phyloP scores from a whole-genome alignment of 1,284 basidiomycete genomes.

The Marasmius fiardii region DNA sequence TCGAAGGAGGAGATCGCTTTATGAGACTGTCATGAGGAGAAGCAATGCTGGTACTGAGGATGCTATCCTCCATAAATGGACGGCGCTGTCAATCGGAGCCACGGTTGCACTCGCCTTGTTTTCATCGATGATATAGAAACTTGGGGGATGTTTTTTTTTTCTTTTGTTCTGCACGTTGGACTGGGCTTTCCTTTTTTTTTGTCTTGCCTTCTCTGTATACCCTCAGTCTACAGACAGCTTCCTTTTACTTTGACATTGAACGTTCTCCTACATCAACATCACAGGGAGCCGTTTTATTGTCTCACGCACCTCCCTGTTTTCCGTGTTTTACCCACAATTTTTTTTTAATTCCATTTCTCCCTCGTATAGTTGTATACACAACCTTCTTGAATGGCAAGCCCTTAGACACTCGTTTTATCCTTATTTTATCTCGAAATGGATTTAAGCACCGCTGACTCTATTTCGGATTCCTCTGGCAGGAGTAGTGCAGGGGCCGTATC shows the following conservation, averaged over 20 bases:
- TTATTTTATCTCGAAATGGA: too few relatives aligned
- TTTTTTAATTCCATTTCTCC: neutral
- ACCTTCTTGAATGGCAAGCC: neutral
- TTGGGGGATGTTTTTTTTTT: neutral
- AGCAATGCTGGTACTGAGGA: conserved; percentile 22
- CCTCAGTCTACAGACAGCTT: neutral
- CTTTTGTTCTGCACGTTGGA: neutral
- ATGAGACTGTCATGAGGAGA: conserved; percentile 4
- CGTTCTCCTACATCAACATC: neutral
- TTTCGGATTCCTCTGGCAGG: too few relatives aligned
- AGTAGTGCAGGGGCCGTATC: too few relatives aligned
- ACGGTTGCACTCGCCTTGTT: conserved; percentile 25
- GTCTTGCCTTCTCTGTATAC: neutral
- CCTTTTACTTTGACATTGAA: neutral
- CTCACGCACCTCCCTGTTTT: neutral
- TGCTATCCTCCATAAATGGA: conserved; percentile 16
- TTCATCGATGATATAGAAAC: conserved; percentile 27
- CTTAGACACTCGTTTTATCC: conserved; percentile 6
- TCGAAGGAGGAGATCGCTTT: conserved; percentile 19
- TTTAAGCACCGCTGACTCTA: too few relatives aligned
- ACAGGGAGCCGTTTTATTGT: neutral
- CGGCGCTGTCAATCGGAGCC: conserved; percentile 23
- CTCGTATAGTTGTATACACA: neutral
- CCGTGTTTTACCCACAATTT: neutral
- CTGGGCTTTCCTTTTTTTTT: neutral